Conservation (phyloP, 768 basidiomycete species). For the Russula lepida region DNA sequence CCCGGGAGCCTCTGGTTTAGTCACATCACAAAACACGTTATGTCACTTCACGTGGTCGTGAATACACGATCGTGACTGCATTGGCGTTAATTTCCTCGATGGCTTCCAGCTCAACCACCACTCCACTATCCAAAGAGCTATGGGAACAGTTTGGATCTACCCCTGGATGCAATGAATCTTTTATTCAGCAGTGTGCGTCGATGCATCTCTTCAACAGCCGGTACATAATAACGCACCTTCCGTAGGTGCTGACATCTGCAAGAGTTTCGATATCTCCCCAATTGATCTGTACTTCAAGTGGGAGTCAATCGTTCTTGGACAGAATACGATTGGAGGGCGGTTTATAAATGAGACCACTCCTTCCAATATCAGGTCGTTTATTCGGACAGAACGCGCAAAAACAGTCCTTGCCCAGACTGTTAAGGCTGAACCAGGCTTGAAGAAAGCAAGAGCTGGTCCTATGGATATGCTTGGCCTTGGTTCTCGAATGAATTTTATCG, state of each 20-base stretch:
- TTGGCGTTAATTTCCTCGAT: neutral
- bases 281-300: conserved; percentile 57
- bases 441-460: neutral
- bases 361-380: neutral
- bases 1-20: too few relatives aligned
- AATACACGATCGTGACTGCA: neutral
- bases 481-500: conserved; percentile 25
- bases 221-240: neutral
- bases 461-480: conserved; percentile 24
- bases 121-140: neutral
- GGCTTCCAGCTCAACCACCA: neutral
- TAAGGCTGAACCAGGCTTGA: neutral
- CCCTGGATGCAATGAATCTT: conserved; percentile 11
- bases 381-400: conserved; percentile 9
- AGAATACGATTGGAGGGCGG: neutral
- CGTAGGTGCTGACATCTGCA: conserved; percentile 56
- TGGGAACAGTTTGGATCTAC: neutral
- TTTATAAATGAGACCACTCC: conserved; percentile 20
- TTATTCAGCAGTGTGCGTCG: conserved; percentile 18
- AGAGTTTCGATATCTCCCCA: conserved; percentile 47
- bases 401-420: neutral
- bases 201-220: neutral
- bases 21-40: too few relatives aligned
- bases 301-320: conserved; percentile 37
- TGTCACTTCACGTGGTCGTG: conserved; percentile 12